Percentiles rank a stretch among this genome's conserved stretches.
These are phyloP conservation scores for Fusarium vanettenii DNA, from an alignment of 2,329 filamentous ascomycete species.

Conservation along the genomic window DNA sequence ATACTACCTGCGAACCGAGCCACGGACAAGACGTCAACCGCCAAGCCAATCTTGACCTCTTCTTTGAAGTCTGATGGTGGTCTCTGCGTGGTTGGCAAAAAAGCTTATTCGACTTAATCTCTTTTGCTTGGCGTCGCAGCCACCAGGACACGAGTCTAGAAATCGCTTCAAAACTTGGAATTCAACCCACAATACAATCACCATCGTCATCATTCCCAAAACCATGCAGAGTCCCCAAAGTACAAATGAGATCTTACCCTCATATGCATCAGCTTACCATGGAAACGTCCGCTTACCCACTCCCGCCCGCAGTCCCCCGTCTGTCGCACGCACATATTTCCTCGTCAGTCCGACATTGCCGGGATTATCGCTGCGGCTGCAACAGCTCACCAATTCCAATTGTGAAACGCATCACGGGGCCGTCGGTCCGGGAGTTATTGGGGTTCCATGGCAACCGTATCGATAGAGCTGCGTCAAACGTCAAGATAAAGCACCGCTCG, in stretches of 20 bases:
- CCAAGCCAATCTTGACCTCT: not conserved
- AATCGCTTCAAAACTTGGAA: not conserved
- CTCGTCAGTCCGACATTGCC: slow-evolving; percentile 19
- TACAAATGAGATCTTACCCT: not conserved
- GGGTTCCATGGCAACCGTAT: slow-evolving; percentile 16
- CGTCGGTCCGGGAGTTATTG: not conserved
- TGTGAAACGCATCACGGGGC: slow-evolving; percentile 1
- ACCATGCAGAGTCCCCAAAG: not conserved
- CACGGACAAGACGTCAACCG: not conserved
- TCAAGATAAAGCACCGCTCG: not conserved
- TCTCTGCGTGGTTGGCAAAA: not conserved
- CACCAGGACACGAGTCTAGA: not conserved
- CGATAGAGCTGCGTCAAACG: not conserved
- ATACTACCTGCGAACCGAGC: not conserved
- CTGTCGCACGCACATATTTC: not conserved
- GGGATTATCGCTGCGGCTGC: slow-evolving; percentile 1
- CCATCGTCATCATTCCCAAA: not conserved
- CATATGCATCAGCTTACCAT: not conserved
- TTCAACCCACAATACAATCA: not conserved
- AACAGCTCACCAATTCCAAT: slow-evolving; percentile 3
- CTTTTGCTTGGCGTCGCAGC: not conserved
- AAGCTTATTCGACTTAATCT: slow-evolving; percentile 1
- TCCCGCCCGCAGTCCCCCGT: not conserved
- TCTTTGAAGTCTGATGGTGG: not conserved
- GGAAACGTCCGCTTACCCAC: not conserved